These are phyloP conservation scores for Neonectria hederae DNA, from an alignment of 2,329 filamentous ascomycete genomes.

Conservation along the genomic window DNA sequence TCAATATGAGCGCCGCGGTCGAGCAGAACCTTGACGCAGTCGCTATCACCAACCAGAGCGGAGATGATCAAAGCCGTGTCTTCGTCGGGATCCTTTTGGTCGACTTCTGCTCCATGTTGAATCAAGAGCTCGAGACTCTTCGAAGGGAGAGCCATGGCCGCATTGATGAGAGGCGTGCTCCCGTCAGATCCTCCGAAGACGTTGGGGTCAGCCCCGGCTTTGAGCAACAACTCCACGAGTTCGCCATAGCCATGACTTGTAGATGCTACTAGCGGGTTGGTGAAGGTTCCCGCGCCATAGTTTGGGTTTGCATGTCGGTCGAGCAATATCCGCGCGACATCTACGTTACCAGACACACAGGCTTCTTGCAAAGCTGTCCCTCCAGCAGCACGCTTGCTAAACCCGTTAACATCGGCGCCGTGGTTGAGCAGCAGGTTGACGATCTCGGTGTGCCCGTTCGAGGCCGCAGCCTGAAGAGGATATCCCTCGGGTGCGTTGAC, in stretches of 20 bases:
- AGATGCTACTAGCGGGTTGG: conserved; percentile 10
- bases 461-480: conserved; percentile 12
- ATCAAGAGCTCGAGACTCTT: background rate
- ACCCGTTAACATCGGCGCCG: conserved; percentile 9
- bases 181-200: conserved; percentile 12
- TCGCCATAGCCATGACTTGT: conserved; percentile 7
- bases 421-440: conserved; percentile 4
- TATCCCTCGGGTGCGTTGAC: conserved; percentile 15
- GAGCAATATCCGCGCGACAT: conserved; percentile 1
- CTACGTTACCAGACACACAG: conserved; percentile 8
- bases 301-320: conserved; percentile 9
- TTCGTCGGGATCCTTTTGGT: conserved; percentile 13
- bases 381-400: background rate
- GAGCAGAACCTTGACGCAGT: conserved; percentile 11
- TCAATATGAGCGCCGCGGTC: conserved; percentile 8
- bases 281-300: conserved; percentile 6
- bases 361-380: conserved; percentile 16
- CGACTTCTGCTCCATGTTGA: conserved; percentile 3
- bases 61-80: conserved; percentile 20
- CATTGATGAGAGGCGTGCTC: conserved; percentile 17
- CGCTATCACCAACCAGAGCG: background rate
- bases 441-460: conserved; percentile 16
- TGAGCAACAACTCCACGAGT: conserved; percentile 11
- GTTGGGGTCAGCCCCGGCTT: conserved; percentile 6
- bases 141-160: conserved; percentile 1